Conservation (phyloP, 2,329 filamentous ascomycete species). For the Thielaviopsis punctulata region DNA sequence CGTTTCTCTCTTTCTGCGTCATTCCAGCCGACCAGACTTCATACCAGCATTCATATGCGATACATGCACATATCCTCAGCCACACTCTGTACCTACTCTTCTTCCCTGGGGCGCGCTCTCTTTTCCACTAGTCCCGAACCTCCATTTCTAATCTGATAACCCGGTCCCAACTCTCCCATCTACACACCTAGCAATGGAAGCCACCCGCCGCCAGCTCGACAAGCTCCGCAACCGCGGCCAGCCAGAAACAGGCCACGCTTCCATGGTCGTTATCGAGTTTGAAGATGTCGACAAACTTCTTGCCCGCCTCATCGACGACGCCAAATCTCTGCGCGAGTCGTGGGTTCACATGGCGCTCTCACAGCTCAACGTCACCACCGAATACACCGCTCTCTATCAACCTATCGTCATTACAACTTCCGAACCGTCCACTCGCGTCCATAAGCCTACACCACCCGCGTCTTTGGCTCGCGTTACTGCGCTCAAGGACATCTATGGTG, state of each 20-base stretch:
- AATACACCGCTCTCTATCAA: conserved; percentile 58
- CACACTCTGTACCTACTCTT: too few relatives aligned
- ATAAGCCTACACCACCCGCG: conserved; percentile 36
- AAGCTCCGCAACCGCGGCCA: conserved; percentile 50
- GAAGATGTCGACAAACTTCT: conserved; percentile 63
- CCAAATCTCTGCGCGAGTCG: conserved; percentile 59
- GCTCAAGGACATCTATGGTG: conserved; percentile 49
- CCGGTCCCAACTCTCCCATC: neutral
- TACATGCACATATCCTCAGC: too few relatives aligned
- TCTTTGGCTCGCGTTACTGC: conserved; percentile 47
- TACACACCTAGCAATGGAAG: conserved; percentile 34
- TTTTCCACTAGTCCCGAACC: neutral
- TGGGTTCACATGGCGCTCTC: conserved; percentile 57
- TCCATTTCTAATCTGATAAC: too few relatives aligned
- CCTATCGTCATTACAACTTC: conserved; percentile 52
- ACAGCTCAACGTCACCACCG: conserved; percentile 48
- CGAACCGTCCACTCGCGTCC: conserved; percentile 23
- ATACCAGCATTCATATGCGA: too few relatives aligned
- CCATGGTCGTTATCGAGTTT: conserved; percentile 59
- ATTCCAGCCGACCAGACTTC: too few relatives aligned
- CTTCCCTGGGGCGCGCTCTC: neutral
- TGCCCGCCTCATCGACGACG: conserved; percentile 57
- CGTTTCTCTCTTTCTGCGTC: too few relatives aligned
- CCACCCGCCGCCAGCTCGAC: conserved; percentile 58
- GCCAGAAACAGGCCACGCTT: conserved; percentile 61